These are phyloP conservation scores for Rhizoclosmatium globosum DNA, from an alignment of 192 early-diverging fungal species.

Conservation along the genomic window DNA sequence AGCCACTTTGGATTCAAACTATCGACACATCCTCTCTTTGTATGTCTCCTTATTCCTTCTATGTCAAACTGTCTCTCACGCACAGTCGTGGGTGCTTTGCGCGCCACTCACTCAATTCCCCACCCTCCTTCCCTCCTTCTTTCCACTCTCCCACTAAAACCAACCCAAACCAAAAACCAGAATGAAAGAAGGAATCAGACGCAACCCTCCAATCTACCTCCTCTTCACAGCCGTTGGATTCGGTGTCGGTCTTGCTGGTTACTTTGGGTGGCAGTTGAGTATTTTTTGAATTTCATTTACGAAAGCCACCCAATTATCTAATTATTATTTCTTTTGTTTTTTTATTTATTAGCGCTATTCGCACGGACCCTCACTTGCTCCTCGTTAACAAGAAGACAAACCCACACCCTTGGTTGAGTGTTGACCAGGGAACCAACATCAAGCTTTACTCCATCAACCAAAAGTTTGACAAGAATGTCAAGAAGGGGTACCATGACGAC, in stretches of 20 bases:
- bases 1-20: too few species aligned
- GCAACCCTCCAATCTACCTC: constrained; percentile 28
- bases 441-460: constrained; percentile 35
- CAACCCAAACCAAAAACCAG: not conserved
- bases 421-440: constrained; percentile 34
- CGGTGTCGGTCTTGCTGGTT: constrained; percentile 11
- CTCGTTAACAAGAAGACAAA: constrained; percentile 24
- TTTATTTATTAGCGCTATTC: not conserved
- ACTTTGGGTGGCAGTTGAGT: constrained; percentile 2
- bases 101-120: not conserved
- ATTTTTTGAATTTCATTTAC: not conserved
- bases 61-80: too few species aligned
- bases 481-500: constrained; percentile 32
- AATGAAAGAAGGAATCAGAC: constrained; percentile 12
- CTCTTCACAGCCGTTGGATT: constrained; percentile 17
- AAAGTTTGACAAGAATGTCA: constrained; percentile 22
- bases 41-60: too few species aligned
- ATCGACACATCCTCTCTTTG: too few species aligned
- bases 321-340: too few species aligned
- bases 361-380: constrained; percentile 31
- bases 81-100: too few species aligned
- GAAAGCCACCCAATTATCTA: not conserved
- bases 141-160: not conserved
- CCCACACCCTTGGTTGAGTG: constrained; percentile 20
- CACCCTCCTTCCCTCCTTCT: not conserved